These are phyloP conservation scores for Solanum infundibuliforme DNA, from an alignment of 257 asterid species.

Conservation along the genomic window DNA sequence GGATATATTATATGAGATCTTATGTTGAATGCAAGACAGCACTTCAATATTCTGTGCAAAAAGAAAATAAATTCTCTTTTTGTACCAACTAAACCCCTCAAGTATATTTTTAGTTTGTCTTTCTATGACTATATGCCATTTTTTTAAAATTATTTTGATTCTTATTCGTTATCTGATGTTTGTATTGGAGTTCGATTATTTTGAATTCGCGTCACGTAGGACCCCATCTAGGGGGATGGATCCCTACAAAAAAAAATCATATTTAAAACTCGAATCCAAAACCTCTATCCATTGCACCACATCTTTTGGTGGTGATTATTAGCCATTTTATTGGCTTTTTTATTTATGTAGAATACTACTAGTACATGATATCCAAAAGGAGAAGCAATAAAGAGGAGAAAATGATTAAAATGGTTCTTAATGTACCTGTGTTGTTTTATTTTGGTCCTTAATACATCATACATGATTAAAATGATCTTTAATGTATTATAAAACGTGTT, in stretches of 20 bases:
- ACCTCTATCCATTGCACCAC: background rate
- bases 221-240: fast-evolving
- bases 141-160: too few relatives aligned
- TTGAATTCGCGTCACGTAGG: fast-evolving
- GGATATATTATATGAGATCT: slow-evolving; percentile 24
- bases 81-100: background rate
- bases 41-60: background rate
- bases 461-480: too few relatives aligned
- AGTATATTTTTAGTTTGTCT: slow-evolving; percentile 3
- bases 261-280: fast-evolving
- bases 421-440: too few relatives aligned
- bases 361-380: slow-evolving; percentile 1
- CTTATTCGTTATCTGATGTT: fast-evolving
- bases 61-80: background rate
- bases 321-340: background rate
- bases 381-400: slow-evolving; percentile 12
- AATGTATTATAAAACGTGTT: too few relatives aligned
- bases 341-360: background rate
- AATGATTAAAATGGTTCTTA: too few relatives aligned
- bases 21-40: slow-evolving; percentile 54
- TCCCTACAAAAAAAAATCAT: too few relatives aligned
- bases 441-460: too few relatives aligned
- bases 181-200: too few relatives aligned
- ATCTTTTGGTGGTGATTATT: too few relatives aligned
- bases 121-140: background rate